These are phyloP conservation scores for Ascobolus immersus DNA, from an alignment of 495 filamentous ascomycete genomes.

Conservation along the genomic window DNA sequence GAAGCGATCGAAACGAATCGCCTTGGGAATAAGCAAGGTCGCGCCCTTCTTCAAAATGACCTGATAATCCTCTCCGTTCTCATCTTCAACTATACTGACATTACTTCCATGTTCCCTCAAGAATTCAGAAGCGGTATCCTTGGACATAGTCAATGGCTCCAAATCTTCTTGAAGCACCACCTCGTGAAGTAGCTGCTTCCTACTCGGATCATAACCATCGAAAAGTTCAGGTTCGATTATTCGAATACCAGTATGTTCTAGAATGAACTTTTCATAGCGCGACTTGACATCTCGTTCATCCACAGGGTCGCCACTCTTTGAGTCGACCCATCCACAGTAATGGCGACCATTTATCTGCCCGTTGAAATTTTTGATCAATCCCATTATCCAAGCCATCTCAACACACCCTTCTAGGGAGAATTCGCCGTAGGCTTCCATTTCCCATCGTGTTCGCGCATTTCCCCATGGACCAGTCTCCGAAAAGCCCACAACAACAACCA, in stretches of 20 bases:
- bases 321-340: conserved; percentile 93
- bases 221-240: conserved; percentile 95
- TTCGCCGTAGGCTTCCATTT: conserved; percentile 91
- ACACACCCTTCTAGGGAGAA: conserved; percentile 96
- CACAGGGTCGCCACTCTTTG: conserved; percentile 77
- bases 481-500: conserved; percentile 92
- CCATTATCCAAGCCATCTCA: conserved; percentile 99
- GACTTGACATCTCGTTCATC: conserved; percentile 93
- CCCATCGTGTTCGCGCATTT: conserved; percentile 91
- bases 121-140: conserved; percentile 93
- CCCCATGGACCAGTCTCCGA: conserved; percentile 94
- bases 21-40: conserved; percentile 82
- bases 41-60: conserved; percentile 89
- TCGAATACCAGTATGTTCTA: conserved; percentile 92
- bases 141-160: conserved; percentile 88
- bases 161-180: conserved; percentile 90
- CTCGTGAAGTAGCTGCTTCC: conserved; percentile 95
- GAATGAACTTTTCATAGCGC: conserved; percentile 87
- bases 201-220: conserved; percentile 88
- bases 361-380: conserved; percentile 94
- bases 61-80: conserved; percentile 82
- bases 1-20: conserved; percentile 82
- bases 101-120: conserved; percentile 90
- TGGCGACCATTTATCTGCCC: conserved; percentile 91
- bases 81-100: conserved; percentile 85